Base-by-base conservation (phyloP, 441 rosid genomes). In the Populus hybrid region DNA sequence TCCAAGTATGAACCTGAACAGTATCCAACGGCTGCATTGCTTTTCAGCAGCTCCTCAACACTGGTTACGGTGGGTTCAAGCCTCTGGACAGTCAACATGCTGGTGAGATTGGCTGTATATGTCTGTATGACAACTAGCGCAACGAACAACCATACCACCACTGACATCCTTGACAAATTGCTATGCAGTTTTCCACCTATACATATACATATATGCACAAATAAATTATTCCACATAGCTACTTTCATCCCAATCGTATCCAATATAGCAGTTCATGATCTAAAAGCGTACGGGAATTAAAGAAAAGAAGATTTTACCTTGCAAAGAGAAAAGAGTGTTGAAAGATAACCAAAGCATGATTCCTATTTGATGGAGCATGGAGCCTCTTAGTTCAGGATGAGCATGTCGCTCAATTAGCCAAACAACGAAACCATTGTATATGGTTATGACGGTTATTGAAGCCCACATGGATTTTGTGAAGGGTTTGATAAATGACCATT, bases 391-490 rank as follows among this genome's bases (percentile, higher is more conserved):
- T 18, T 78, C 79, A 11, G 63, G 38, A 21, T 26, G 28, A 50
- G 78, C 59, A 21, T 64, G 71, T 23, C 73, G 59, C 77, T 85
- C 87, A 5, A 87, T 80, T 68, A 85, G 12, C 86, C 84, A 84
- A 23, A 87, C 75, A 42, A 77, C 77, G 35, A 87, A 83, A 6
- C 84, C 88, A 46, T 79, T 81, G 74, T 71, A 83, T 69, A 80
- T 32, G 9, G 73, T 83, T 6, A 83, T 67, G 61, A n/a, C 16
- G 10, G 50, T 65, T 2, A 75, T 75, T 6, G 81, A 59, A 38
- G 68, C 42, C 88, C 86, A 85, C 88, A 85, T 73, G 50, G 34
- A 14, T 11, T 8, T 42, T 36, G 88, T 83, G 73, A 82, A 87
- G 2, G 89, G 89, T 50, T 79, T 80, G 73, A 73, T 24, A 69